phyloP scores from a whole-genome alignment of 2,329 filamentous ascomycete species.

The Paraphaeosphaeria minitans region DNA sequence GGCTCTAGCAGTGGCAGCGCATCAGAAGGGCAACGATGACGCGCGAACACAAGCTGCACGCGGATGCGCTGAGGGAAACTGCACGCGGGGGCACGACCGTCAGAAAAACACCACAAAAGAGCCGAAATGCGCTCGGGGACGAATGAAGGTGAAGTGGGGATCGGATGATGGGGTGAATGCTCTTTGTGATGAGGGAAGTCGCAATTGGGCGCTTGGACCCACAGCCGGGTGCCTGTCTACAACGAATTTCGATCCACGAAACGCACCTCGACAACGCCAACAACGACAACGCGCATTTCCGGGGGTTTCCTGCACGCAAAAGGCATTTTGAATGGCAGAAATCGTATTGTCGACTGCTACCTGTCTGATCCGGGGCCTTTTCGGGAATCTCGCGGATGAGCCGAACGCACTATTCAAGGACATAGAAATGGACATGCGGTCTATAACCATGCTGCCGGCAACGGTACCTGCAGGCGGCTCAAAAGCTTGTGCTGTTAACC shows the following conservation, averaged over 20 bases:
- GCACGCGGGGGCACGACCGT: background rate
- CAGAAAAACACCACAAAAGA: background rate
- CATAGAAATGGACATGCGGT: conserved; percentile 18
- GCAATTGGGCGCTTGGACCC: conserved; percentile 8
- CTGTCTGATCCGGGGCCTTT: conserved; percentile 25
- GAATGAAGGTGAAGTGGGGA: conserved; percentile 9
- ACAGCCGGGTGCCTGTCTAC: background rate
- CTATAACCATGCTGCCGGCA: conserved; percentile 31
- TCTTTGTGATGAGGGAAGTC: conserved; percentile 3
- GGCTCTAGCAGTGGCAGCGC: conserved; percentile 25
- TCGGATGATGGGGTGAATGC: conserved; percentile 6
- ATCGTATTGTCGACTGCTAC: background rate
- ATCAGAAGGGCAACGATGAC: conserved; percentile 14
- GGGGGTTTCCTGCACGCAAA: conserved; percentile 1
- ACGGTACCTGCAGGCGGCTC: conserved; percentile 40
- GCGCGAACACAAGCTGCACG: conserved; percentile 24
- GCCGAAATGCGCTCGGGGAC: conserved; percentile 1
- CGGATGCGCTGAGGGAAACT: conserved; percentile 13
- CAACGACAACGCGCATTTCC: conserved; percentile 16
- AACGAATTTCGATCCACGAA: conserved; percentile 3
- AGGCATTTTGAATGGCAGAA: conserved; percentile 5
- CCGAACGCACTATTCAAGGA: conserved; percentile 16
- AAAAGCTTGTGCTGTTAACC: conserved; percentile 42
- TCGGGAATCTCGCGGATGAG: conserved; percentile 33
- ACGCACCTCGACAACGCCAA: conserved; percentile 11